Percentiles rank a stretch among this genome's conserved stretches.
Evolutionary conservation across 805 yeast genomes (phyloP).

Genomic region (Candida piceae): DNA sequence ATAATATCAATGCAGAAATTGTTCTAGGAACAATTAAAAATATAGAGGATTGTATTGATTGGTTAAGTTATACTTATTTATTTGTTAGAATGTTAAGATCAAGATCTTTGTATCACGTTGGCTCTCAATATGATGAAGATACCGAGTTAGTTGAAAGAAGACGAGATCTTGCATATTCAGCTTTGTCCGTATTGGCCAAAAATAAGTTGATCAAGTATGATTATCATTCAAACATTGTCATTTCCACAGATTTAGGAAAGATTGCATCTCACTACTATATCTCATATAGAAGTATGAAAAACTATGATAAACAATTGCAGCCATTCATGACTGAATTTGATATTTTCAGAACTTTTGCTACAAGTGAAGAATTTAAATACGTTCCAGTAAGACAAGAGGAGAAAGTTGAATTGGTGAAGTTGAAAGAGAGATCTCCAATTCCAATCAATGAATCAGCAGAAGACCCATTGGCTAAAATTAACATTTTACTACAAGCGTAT

Average conservation of each 20-base stretch:
- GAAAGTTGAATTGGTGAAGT: slow-evolving; percentile 59
- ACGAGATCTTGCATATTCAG: slow-evolving; percentile 70
- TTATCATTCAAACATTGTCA: slow-evolving; percentile 39
- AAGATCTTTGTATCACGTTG: slow-evolving; percentile 73
- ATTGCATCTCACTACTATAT: slow-evolving; percentile 88
- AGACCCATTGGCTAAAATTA: slow-evolving; percentile 74
- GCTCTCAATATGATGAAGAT: slow-evolving; percentile 56
- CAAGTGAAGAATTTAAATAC: slow-evolving; percentile 79
- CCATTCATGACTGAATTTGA: slow-evolving; percentile 70
- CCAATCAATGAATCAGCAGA: slow-evolving; percentile 72
- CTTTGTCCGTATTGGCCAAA: slow-evolving; percentile 52
- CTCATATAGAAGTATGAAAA: slow-evolving; percentile 63
- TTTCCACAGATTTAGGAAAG: slow-evolving; percentile 67
- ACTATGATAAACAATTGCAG: slow-evolving; percentile 56
- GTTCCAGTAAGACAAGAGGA: slow-evolving; percentile 88
- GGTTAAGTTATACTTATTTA: slow-evolving; percentile 79
- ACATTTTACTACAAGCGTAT: slow-evolving; percentile 76
- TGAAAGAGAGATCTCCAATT: slow-evolving; percentile 74
- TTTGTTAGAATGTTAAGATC: slow-evolving; percentile 72
- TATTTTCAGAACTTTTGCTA: slow-evolving; percentile 67
- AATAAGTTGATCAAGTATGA: slow-evolving; percentile 61
- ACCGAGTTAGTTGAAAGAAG: slow-evolving; percentile 46
- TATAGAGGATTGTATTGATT: slow-evolving; percentile 63
- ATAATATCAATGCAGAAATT: slow-evolving; percentile 81
- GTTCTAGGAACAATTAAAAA: slow-evolving; percentile 62